phyloP scores from a whole-genome alignment of 1,284 basidiomycete genomes.

The Microbotryomycetes sp. region DNA sequence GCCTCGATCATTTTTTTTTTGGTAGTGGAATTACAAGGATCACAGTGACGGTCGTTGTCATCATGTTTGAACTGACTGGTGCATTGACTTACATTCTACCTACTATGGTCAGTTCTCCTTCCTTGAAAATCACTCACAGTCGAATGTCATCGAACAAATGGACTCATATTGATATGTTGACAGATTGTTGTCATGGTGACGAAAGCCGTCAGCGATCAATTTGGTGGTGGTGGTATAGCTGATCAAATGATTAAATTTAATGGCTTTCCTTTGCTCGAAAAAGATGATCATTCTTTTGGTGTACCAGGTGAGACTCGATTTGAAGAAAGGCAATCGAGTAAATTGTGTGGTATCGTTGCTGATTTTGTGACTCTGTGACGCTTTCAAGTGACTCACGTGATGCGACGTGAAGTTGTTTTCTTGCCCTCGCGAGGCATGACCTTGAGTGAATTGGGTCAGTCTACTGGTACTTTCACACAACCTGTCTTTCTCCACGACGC shows the following conservation, averaged over 20 bases:
- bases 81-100: constrained; percentile 96
- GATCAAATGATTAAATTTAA: constrained; percentile 97
- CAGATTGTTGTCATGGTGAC: constrained; percentile 93
- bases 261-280: constrained; percentile 85
- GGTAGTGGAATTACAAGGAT: constrained; percentile 87
- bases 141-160: background rate
- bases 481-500: background rate
- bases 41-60: constrained; percentile 95
- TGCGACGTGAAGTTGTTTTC: constrained; percentile 71
- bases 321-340: constrained; percentile 37
- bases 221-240: constrained; percentile 87
- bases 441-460: constrained; percentile 68
- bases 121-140: background rate
- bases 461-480: background rate
- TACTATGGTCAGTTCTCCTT: constrained; percentile 68
- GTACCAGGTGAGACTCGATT: constrained; percentile 65
- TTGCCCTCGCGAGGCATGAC: constrained; percentile 69
- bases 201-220: constrained; percentile 93
- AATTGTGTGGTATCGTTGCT: background rate
- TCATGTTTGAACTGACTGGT: constrained; percentile 99
- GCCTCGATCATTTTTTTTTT: constrained; percentile 2
- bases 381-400: constrained; percentile 86
- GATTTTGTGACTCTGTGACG: background rate
- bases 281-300: constrained; percentile 84
- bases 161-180: too few species aligned